Evolutionary conservation across 257 asterid genomes (phyloP), one percentile per base, ranked within the genome.

Genomic region (Nicotiana undulata): DNA sequence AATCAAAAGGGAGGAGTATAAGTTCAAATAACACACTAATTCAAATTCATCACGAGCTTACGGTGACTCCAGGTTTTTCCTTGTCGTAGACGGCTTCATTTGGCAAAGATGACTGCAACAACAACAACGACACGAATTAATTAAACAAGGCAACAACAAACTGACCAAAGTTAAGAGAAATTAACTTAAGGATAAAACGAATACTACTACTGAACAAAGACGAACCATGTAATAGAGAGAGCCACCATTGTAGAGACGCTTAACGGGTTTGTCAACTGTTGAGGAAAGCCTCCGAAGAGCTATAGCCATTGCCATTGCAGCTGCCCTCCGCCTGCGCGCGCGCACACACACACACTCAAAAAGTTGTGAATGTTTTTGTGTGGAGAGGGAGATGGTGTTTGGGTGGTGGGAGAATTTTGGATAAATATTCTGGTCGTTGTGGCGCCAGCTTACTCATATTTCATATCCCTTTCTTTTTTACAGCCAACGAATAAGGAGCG

Each of bases 291-390:
- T 88, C 84, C 98, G 85, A 44, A 93, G 80, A 67, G 94, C 98
- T 92, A 90, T 89, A n/a, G 98, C 93, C 92, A 91, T 9, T n/a
- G 90, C 90, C 96, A 93, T 94, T 79, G 88, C 89, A 81, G 67
- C 81, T 53, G 20, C 56, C 51, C 80, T n/a, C 29, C 28, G 22
- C 16, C 85, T 67, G 81, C 64, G 44, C 70, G 81, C 64, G 44
- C 70, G 37, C 53, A 11, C 22, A 24, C 70, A 51, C 59, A 31
- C 59, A 58, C 65, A 31, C 58, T 18, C 65, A 59, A 64, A 60
- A 58, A 76, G 29, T 61, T 52, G 32, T 52, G 83, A 63, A 75
- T 15, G 18, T 17, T 63, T 56, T 12, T 32, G 65, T 77, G 11
- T 32, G 32, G 32, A 60, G 55, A 16, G 46, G 58, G 51, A 17